Conservation (phyloP, 768 basidiomycete genomes). For the Boletus tylopilopsis region DNA sequence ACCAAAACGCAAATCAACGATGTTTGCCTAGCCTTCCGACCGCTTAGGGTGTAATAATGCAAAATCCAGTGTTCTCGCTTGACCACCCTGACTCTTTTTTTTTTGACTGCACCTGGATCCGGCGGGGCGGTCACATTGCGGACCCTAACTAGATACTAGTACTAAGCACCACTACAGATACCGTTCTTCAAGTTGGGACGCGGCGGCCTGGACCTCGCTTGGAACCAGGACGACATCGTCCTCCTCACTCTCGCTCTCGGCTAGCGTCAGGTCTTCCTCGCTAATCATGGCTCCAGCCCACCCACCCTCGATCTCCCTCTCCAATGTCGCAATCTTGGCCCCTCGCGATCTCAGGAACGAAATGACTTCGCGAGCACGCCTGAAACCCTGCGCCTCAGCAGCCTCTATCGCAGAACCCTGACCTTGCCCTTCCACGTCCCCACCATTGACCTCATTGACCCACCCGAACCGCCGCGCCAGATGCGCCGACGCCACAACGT, state of each 20-base stretch:
- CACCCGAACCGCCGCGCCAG: slow-evolving; percentile 43
- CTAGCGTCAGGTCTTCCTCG: slow-evolving; percentile 38
- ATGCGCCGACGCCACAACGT: slow-evolving; percentile 47
- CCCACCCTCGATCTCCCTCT: slow-evolving; percentile 47
- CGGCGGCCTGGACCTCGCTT: slow-evolving; percentile 11
- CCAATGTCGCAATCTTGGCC: slow-evolving; percentile 59
- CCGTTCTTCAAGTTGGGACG: slow-evolving; percentile 8
- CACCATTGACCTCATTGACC: slow-evolving; percentile 30
- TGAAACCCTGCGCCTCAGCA: slow-evolving; percentile 44
- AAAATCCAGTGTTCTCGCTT: too few species aligned
- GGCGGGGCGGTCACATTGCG: slow-evolving; percentile 6
- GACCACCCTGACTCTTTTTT: slow-evolving; percentile 19
- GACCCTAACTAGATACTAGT: slow-evolving; percentile 7
- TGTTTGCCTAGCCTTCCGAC: background rate
- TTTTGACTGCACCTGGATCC: slow-evolving; percentile 1
- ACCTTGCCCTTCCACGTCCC: slow-evolving; percentile 15
- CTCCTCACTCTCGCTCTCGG: slow-evolving; percentile 27
- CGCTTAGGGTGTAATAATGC: slow-evolving; percentile 7
- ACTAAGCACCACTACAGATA: too few species aligned
- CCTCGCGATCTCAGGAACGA: slow-evolving; percentile 65
- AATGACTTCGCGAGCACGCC: slow-evolving; percentile 69
- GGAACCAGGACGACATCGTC: slow-evolving; percentile 33
- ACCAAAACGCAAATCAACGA: slow-evolving; percentile 11
- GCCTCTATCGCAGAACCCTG: slow-evolving; percentile 21
- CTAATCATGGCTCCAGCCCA: slow-evolving; percentile 67